Conservation (phyloP, 2,329 filamentous ascomycete species). For the Neonectria punicea region DNA sequence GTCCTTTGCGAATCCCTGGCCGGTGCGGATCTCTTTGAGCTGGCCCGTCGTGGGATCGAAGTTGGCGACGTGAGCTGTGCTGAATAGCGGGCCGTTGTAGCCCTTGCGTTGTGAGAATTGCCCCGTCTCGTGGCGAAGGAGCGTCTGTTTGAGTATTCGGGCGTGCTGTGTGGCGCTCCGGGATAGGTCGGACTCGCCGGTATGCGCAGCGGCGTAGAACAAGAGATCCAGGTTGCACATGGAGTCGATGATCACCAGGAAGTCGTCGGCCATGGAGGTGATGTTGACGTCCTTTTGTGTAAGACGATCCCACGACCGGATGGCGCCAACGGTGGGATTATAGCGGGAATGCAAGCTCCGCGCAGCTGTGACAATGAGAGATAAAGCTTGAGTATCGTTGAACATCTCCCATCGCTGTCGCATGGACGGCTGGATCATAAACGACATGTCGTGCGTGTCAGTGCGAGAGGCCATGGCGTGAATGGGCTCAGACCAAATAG, state of each 20-base stretch:
- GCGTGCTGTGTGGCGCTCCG: constrained; percentile 53
- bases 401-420: constrained; percentile 60
- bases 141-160: constrained; percentile 50
- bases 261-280: constrained; percentile 46
- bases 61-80: constrained; percentile 60
- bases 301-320: constrained; percentile 59
- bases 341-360: constrained; percentile 56
- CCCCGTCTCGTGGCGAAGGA: constrained; percentile 51
- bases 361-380: constrained; percentile 56
- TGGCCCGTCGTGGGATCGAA: constrained; percentile 55
- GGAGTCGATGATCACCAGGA: constrained; percentile 56
- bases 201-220: constrained; percentile 49
- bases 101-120: constrained; percentile 20
- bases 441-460: constrained; percentile 65
- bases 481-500: constrained; percentile 50
- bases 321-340: constrained; percentile 55
- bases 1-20: constrained; percentile 57
- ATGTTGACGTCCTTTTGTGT: constrained; percentile 45
- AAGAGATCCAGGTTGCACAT: constrained; percentile 54
- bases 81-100: constrained; percentile 41
- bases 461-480: constrained; percentile 49
- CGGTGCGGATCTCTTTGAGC: constrained; percentile 58
- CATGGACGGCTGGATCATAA: constrained; percentile 62
- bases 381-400: constrained; percentile 50
- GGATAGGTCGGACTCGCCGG: constrained; percentile 39